Evolutionary conservation across 2,329 filamentous ascomycete species (phyloP).

Genomic region (Gliomastix tumulicola): DNA sequence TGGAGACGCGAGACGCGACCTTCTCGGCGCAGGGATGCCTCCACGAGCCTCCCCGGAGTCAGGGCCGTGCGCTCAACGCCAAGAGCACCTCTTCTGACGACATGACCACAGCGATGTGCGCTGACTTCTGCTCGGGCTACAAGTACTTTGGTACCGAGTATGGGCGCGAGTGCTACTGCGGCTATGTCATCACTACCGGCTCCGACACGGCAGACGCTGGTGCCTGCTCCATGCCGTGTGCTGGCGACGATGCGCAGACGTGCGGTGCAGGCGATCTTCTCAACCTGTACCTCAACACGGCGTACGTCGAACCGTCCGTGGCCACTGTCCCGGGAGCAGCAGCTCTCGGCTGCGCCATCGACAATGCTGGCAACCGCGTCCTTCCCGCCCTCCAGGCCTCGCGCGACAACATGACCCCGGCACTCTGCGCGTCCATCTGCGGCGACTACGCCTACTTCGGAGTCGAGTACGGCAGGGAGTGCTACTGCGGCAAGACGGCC

Average conservation of each 20-base stretch:
- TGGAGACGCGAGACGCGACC: too few species aligned
- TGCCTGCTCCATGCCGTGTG: constrained; percentile 1
- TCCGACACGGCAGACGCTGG: neutral
- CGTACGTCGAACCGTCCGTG: constrained; percentile 4
- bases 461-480: constrained; percentile 42
- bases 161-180: constrained; percentile 35
- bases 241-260: neutral
- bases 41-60: too few species aligned
- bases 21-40: too few species aligned
- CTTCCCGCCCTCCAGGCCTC: neutral
- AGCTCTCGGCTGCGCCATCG: constrained; percentile 31
- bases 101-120: constrained; percentile 43
- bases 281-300: constrained; percentile 5
- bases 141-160: constrained; percentile 44
- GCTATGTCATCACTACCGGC: neutral
- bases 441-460: constrained; percentile 32
- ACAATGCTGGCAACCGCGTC: constrained; percentile 16
- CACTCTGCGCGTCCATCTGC: neutral
- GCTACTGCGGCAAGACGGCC: constrained; percentile 48
- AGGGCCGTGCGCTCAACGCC: constrained; percentile 30
- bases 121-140: constrained; percentile 35
- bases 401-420: neutral
- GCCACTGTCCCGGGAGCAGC: constrained; percentile 15
- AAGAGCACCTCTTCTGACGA: constrained; percentile 32
- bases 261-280: constrained; percentile 1